A percentile compares a stretch with the other conserved stretches of the same genome.
These are phyloP conservation scores for Colletotrichum cereale DNA, from an alignment of 2,329 filamentous ascomycete species.

Conservation along the genomic window DNA sequence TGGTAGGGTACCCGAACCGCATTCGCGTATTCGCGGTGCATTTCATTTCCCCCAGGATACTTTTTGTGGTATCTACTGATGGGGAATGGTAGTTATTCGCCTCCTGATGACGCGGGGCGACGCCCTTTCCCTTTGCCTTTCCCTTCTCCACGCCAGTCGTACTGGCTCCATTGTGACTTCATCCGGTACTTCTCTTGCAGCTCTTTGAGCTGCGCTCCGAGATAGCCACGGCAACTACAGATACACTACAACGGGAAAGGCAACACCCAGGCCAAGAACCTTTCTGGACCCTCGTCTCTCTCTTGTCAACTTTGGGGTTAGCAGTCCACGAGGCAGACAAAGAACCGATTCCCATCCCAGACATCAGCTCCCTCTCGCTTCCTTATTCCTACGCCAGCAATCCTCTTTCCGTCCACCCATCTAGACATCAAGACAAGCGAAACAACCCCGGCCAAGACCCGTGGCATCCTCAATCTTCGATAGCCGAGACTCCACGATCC, in stretches of 20 bases:
- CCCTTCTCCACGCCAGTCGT: too few species aligned
- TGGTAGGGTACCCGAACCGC: constrained; percentile 9
- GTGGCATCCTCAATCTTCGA: constrained; percentile 7
- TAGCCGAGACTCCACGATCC: neutral
- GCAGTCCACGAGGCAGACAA: neutral
- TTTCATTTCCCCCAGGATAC: neutral
- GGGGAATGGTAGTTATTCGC: neutral
- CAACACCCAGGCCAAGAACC: neutral
- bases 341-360: neutral
- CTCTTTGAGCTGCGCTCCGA: neutral
- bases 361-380: constrained; percentile 7
- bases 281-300: neutral
- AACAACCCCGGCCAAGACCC: neutral
- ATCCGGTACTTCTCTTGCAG: neutral
- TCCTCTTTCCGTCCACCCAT: neutral
- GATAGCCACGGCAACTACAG: neutral
- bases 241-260: neutral
- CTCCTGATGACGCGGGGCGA: neutral
- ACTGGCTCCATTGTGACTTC: neutral
- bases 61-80: neutral
- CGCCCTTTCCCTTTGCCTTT: neutral
- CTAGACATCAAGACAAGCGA: neutral
- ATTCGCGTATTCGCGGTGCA: neutral
- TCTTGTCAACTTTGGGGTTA: constrained; percentile 8
- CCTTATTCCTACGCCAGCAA: neutral